phyloP scores from a whole-genome alignment of 306 rosid genomes.

The Quercus rubra region DNA sequence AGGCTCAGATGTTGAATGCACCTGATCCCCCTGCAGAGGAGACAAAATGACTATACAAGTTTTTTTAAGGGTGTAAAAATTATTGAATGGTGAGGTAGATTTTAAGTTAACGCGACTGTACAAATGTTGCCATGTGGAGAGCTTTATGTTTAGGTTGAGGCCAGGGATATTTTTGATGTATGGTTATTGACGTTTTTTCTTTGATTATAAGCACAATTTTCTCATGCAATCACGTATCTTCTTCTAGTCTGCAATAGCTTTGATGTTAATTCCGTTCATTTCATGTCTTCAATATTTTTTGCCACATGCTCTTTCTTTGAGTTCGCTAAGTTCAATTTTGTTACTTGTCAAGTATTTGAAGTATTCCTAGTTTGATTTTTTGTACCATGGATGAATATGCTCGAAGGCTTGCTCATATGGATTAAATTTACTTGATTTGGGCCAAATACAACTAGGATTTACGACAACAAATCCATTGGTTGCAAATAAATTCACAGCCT shows the following conservation, averaged over 20 bases:
- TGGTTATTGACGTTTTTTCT: conserved; percentile 42
- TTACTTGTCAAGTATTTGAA: neutral
- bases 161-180: conserved; percentile 47
- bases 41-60: conserved; percentile 54
- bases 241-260: neutral
- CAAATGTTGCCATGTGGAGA: conserved; percentile 54
- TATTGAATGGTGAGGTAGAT: conserved; percentile 62
- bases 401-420: neutral
- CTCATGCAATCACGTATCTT: neutral
- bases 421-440: no score
- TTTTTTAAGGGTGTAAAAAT: conserved; percentile 63
- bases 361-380: neutral
- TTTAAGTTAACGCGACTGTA: conserved; percentile 8
- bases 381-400: neutral
- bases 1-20: conserved; percentile 50
- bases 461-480: no score
- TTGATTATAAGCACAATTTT: conserved; percentile 21
- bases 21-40: conserved; percentile 55
- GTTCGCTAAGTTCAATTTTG: neutral
- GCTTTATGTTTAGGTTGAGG: conserved; percentile 58
- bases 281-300: neutral
- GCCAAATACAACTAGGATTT: no score
- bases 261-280: neutral
- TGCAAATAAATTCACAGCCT: no score
- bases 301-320: neutral